Conservation (phyloP, 192 early-diverging fungal genomes). For the Coemansia sp. region DNA sequence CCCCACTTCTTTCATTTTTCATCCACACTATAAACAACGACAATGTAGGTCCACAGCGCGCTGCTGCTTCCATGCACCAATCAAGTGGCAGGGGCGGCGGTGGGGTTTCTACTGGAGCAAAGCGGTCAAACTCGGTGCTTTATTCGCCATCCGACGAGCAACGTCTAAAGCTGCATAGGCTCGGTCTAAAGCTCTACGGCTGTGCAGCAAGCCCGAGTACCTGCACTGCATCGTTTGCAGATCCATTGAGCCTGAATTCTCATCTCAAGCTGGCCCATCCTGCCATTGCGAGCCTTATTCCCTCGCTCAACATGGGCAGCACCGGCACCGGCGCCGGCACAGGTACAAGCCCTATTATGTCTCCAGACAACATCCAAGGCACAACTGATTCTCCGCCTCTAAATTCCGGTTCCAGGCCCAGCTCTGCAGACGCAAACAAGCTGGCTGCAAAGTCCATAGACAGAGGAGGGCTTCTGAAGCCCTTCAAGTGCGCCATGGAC, state of each 20-base stretch:
- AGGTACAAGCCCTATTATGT: neutral
- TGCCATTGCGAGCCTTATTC: conserved; percentile 30
- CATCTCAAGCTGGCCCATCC: conserved; percentile 52
- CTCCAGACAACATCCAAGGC: neutral
- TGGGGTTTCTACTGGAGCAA: conserved; percentile 25
- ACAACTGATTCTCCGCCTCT: neutral
- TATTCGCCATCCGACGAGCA: conserved; percentile 55
- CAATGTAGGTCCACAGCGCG: conserved; percentile 11
- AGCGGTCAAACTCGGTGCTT: conserved; percentile 47
- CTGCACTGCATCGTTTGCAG: conserved; percentile 44
- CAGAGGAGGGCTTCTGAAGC: conserved; percentile 28
- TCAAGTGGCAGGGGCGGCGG: neutral
- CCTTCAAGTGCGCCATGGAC: conserved; percentile 67
- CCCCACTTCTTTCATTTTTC: neutral
- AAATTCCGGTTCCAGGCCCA: neutral
- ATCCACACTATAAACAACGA: too few species aligned
- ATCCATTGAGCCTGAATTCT: conserved; percentile 44
- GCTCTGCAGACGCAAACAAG: neutral
- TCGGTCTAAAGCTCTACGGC: conserved; percentile 53
- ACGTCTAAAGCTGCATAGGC: conserved; percentile 41
- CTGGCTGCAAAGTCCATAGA: neutral
- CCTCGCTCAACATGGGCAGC: conserved; percentile 27
- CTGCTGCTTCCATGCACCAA: conserved; percentile 1
- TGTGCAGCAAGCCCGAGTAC: conserved; percentile 42
- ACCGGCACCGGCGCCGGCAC: conserved; percentile 3